Conservation (phyloP, 305 asterid species). For the Rubia tinctorum region DNA sequence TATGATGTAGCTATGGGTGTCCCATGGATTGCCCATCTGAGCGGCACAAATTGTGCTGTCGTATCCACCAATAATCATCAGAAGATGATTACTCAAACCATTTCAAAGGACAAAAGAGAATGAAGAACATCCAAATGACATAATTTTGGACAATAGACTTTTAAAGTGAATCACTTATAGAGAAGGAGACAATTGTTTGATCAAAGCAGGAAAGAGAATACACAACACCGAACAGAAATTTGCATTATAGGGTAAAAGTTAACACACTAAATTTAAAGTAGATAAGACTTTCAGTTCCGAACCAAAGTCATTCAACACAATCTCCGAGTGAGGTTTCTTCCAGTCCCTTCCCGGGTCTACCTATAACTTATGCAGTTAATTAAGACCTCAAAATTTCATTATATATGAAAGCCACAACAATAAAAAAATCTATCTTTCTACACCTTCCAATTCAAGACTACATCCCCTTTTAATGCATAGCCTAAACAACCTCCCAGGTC, state of each 20-base stretch:
- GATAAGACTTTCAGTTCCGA: neutral
- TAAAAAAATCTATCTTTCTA: neutral
- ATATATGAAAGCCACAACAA: neutral
- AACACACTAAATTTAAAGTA: neutral
- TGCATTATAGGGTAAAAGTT: neutral
- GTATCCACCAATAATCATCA: neutral
- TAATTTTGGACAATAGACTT: constrained; percentile 1
- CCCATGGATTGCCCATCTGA: neutral
- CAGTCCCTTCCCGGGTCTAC: too few species aligned
- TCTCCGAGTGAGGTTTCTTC: neutral
- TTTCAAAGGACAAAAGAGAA: neutral
- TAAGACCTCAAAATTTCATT: neutral
- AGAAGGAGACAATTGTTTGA: neutral
- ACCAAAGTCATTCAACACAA: neutral
- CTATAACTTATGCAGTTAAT: too few species aligned
- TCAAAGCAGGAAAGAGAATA: neutral
- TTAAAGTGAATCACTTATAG: neutral
- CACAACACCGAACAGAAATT: neutral
- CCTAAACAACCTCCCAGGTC: neutral
- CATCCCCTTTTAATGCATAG: neutral
- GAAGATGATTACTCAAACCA: neutral
- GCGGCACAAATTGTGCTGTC: neutral
- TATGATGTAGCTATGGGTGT: neutral
- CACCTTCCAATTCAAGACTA: constrained; percentile 3
- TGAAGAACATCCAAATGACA: neutral